Evolutionary conservation across 129 eudicot species (phyloP).

Genomic region (Saussurea involucrata): DNA sequence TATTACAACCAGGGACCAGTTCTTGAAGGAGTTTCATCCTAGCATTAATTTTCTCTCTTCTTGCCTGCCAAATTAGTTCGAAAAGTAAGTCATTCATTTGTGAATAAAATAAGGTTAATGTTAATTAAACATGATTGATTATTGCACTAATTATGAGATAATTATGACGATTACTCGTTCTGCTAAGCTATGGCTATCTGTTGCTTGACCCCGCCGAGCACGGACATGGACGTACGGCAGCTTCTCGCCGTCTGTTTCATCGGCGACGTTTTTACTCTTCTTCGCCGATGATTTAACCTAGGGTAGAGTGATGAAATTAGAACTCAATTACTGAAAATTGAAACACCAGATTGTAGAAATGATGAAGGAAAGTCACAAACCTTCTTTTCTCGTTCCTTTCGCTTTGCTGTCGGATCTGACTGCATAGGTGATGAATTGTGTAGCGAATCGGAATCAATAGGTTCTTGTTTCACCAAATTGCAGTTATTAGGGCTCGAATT

Average conservation of each 20-base stretch:
- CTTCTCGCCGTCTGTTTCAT: slow-evolving; percentile 58
- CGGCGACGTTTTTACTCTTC: slow-evolving; percentile 58
- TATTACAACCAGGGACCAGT: slow-evolving; percentile 97
- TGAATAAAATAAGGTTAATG: slow-evolving; percentile 9
- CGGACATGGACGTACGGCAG: slow-evolving; percentile 97
- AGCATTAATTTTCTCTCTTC: slow-evolving; percentile 98
- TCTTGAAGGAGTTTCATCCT: slow-evolving; percentile 97
- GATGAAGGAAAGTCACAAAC: slow-evolving; percentile 25
- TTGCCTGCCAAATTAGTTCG: slow-evolving; percentile 49
- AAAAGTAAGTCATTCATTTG: not conserved
- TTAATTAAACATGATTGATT: slow-evolving; percentile 18
- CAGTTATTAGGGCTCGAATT: slow-evolving; percentile 21
- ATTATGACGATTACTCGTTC: slow-evolving; percentile 66
- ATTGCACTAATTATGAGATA: slow-evolving; percentile 10
- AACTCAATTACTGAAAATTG: slow-evolving; percentile 13
- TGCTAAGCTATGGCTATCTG: slow-evolving; percentile 99
- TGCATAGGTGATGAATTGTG: slow-evolving; percentile 50
- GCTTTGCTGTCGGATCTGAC: slow-evolving; percentile 56
- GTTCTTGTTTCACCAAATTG: slow-evolving; percentile 63
- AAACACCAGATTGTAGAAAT: slow-evolving; percentile 2
- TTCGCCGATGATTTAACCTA: slow-evolving; percentile 62
- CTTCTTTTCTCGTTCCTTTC: slow-evolving; percentile 89
- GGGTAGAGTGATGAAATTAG: not conserved
- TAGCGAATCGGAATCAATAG: slow-evolving; percentile 49
- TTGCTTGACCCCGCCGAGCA: slow-evolving; percentile 97